Base-by-base conservation (phyloP, 257 asterid genomes). In the Solanum paucissectum region DNA sequence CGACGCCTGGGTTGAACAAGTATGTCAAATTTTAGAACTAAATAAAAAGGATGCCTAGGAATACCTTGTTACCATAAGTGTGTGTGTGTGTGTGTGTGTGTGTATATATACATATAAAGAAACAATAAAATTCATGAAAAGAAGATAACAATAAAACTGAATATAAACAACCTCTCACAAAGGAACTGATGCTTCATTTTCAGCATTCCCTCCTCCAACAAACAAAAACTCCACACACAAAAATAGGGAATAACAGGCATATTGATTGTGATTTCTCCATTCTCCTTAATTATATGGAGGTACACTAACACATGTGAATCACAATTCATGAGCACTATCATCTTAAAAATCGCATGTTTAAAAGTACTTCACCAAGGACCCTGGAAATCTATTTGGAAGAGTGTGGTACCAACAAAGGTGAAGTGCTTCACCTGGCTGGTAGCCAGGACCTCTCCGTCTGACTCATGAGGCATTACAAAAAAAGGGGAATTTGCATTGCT, bases 1-100 rank as follows among this genome's bases (percentile, higher is more conserved):
- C 66, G 95, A 90, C 44, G 83, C 92, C 99, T 97, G 91, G 88
- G 83, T 69, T 49, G 49, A 27, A 82, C 85, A 49, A 49, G 68
- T 81, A 46, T 3, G 25, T 14, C 64, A 46, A 32, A 18, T 37
- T 44, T 29, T 29, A n/a, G 34, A 36, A 49, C 68, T 32, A 29
- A 6, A 46, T 49, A 32, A 18, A 29, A 42, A 46, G 21, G 66
- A 46, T 5, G 27, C 37, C 11, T 32, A 82, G 42, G 68, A 81
- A 9, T 18, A 82, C 37, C 69, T 20, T 29, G 12, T 27, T 32
- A 49, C 85, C 44, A 82, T 49, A 49, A 82, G 69, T 25, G 55
- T 49, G 20, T 38, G 7, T 76, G 1, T 55, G n/a, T n/a, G n/a
- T n/a, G n/a, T n/a, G 3, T 5, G 1, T 55, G 32, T 29, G 2